Percentiles rank a stretch among this genome's conserved stretches.
phyloP scores from a whole-genome alignment of 164 flowering plant genomes.

The Magnolia officinalis region DNA sequence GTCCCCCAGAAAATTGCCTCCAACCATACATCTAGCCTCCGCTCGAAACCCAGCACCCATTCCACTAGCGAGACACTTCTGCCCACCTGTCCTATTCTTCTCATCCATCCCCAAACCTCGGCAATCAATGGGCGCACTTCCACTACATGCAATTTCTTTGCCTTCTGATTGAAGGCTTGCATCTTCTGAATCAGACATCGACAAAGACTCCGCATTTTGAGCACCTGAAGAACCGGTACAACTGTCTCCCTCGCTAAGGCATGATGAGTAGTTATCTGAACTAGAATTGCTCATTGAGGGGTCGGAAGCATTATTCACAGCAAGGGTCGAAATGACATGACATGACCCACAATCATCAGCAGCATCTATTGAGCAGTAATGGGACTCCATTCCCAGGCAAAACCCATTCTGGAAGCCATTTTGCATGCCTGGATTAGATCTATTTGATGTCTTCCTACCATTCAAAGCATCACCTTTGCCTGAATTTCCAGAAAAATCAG shows the following conservation, averaged over 20 bases:
- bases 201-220: slow-evolving; percentile 59
- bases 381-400: slow-evolving; percentile 17
- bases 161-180: slow-evolving; percentile 61
- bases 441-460: slow-evolving; percentile 18
- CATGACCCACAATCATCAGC: slow-evolving; percentile 30
- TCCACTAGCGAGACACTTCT: slow-evolving; percentile 22
- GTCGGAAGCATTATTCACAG: slow-evolving; percentile 28
- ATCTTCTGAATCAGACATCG: slow-evolving; percentile 82
- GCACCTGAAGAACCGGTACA: slow-evolving; percentile 47
- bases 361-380: slow-evolving; percentile 16
- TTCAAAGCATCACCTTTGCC: slow-evolving; percentile 10
- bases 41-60: not conserved
- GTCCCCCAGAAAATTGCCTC: not conserved
- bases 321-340: slow-evolving; percentile 7
- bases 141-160: slow-evolving; percentile 37
- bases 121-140: slow-evolving; percentile 29
- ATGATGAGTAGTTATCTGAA: slow-evolving; percentile 80
- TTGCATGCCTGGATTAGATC: slow-evolving; percentile 11
- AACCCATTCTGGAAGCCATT: slow-evolving; percentile 21
- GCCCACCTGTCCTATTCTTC: slow-evolving; percentile 20
- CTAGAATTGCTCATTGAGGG: slow-evolving; percentile 41
- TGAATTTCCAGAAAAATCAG: slow-evolving; percentile 7
- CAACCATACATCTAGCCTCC: too few relatives aligned
- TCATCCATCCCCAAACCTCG: slow-evolving; percentile 25
- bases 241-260: slow-evolving; percentile 83